Percentiles rank a stretch among this genome's conserved stretches.
Evolutionary conservation across 192 early-diverging fungal species (phyloP).

Genomic region (Pilaira anomala): DNA sequence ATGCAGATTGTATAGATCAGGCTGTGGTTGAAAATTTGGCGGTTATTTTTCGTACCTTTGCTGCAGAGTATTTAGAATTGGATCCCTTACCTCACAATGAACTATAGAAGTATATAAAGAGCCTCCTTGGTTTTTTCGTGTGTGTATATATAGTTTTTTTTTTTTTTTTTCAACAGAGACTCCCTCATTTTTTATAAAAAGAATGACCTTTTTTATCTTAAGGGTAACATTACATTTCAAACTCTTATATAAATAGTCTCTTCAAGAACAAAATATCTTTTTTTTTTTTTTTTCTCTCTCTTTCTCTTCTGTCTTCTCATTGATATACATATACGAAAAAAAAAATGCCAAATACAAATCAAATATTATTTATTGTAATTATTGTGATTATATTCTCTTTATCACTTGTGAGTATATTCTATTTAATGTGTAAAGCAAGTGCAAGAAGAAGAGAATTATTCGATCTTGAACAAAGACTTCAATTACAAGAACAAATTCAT

Average conservation of each 20-base stretch:
- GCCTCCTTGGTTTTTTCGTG: neutral
- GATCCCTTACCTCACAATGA: slow-evolving; percentile 36
- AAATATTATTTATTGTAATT: slow-evolving; percentile 7
- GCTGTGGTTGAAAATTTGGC: slow-evolving; percentile 73
- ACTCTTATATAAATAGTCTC: no score
- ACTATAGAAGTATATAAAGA: slow-evolving; percentile 20
- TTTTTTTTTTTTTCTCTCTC: neutral
- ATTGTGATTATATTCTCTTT: slow-evolving; percentile 11
- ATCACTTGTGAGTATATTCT: neutral
- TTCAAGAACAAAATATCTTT: no score
- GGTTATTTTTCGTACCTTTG: slow-evolving; percentile 76
- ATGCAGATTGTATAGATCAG: slow-evolving; percentile 64
- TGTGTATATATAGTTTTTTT: no score
- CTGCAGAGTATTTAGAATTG: slow-evolving; percentile 58
- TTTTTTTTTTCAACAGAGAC: neutral
- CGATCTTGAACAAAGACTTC: neutral
- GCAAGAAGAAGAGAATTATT: neutral
- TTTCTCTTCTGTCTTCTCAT: no score
- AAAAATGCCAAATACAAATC: slow-evolving; percentile 13
- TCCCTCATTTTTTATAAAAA: neutral
- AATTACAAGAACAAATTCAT: neutral
- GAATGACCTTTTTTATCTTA: neutral
- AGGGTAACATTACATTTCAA: no score
- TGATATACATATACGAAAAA: neutral
- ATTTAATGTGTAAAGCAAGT: neutral